Evolutionary conservation across 805 yeast species (phyloP).

Genomic region (Wickerhamomyces sydowiorum): DNA sequence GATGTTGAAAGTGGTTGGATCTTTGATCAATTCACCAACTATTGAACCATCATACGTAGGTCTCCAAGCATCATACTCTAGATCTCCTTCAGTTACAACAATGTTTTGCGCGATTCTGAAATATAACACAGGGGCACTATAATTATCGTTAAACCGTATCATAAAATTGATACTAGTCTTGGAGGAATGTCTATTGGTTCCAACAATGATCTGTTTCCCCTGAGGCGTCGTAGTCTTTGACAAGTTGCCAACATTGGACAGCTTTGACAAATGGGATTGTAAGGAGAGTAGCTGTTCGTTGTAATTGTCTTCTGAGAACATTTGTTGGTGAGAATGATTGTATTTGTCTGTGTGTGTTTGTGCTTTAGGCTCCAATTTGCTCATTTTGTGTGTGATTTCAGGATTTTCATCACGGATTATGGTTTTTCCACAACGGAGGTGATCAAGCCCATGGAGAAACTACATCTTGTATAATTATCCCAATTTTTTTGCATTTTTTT

Average conservation of each 20-base stretch:
- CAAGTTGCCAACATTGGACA: not conserved
- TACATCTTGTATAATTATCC: too few relatives aligned
- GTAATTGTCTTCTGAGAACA: not conserved
- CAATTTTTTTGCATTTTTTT: too few relatives aligned
- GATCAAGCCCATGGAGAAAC: too few relatives aligned
- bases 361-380: too few relatives aligned
- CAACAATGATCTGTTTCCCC: not conserved
- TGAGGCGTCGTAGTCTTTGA: not conserved
- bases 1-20: not conserved
- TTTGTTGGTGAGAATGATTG: too few relatives aligned
- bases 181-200: not conserved
- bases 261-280: not conserved
- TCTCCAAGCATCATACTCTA: not conserved
- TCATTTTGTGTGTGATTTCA: too few relatives aligned
- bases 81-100: not conserved
- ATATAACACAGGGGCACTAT: slow-evolving; percentile 1
- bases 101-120: not conserved
- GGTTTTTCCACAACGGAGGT: too few relatives aligned
- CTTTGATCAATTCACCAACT: not conserved
- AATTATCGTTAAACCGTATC: not conserved
- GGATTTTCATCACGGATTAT: too few relatives aligned
- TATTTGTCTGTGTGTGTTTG: too few relatives aligned
- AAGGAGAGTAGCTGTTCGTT: not conserved
- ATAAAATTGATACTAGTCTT: not conserved
- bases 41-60: not conserved